Evolutionary conservation across 139 green algal species (phyloP).

Genomic region (Chlamydomonas applanata): DNA sequence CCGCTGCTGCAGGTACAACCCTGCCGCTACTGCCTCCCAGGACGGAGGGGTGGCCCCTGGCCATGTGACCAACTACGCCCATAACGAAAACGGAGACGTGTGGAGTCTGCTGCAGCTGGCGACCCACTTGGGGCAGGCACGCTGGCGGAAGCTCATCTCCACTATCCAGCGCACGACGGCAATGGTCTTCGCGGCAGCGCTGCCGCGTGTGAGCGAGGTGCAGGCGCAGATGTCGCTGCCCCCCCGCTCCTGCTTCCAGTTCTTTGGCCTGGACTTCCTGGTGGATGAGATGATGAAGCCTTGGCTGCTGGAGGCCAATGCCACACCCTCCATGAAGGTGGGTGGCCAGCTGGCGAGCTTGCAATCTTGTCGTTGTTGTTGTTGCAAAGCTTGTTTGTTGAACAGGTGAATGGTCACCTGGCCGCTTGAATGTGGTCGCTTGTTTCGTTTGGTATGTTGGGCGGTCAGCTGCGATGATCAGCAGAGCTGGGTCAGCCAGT

Average conservation of each 20-base stretch:
- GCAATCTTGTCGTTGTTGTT: too few species aligned
- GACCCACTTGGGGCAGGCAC: slow-evolving; percentile 15
- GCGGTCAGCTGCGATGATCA: too few species aligned
- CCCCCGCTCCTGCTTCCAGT: slow-evolving; percentile 28
- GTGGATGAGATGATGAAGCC: slow-evolving; percentile 33
- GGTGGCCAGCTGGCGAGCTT: too few species aligned
- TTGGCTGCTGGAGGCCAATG: slow-evolving; percentile 57
- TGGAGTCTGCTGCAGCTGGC: slow-evolving; percentile 32
- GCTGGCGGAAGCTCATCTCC: background rate
- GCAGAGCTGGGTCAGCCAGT: too few species aligned
- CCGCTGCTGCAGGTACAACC: slow-evolving; percentile 24
- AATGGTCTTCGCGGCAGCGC: slow-evolving; percentile 33
- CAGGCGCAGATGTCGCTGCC: slow-evolving; percentile 28
- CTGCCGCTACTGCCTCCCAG: background rate
- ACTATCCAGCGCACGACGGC: slow-evolving; percentile 13
- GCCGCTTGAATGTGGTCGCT: too few species aligned
- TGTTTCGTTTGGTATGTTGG: too few species aligned
- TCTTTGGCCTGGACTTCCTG: slow-evolving; percentile 51
- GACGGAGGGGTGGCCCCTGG: slow-evolving; percentile 18
- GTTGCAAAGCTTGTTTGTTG: too few species aligned
- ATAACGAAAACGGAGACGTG: slow-evolving; percentile 53
- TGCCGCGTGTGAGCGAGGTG: slow-evolving; percentile 24
- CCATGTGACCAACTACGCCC: slow-evolving; percentile 62
- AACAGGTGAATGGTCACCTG: too few species aligned
- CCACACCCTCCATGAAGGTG: slow-evolving; percentile 56